Evolutionary conservation across 495 filamentous ascomycete genomes (phyloP), one percentile per base, ranked within the genome.

Genomic region (Viridothelium virens): DNA sequence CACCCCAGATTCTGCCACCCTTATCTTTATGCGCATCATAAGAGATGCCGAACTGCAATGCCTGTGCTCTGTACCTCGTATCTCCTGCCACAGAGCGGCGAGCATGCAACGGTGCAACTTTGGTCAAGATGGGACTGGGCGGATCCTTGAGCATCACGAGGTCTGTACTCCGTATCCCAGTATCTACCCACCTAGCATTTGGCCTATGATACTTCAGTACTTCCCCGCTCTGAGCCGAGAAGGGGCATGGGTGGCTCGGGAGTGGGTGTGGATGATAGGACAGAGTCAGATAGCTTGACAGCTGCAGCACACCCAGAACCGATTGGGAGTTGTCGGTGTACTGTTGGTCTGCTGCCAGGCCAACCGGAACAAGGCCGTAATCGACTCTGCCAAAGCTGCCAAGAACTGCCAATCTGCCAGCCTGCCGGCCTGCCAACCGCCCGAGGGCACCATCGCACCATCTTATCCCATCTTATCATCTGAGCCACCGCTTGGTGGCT

Each of bases 1-100:
- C 53, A 59, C 25, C 53, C n/a, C 53, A 59, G 53, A 4, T 33
- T 59, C 2, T 59, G 53, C 53, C 53, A 59, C 36, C 53, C 53
- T 59, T 59, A 59, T 59, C 53, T 59, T 31, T 59, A 18, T 34
- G 11, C 12, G 6, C 53, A 14, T 7, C 5, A n/a, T 10, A 53
- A 11, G 5, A 18, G 53, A 59, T 59, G 11, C 53, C 5, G 5
- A 34, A 3, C 7, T 18, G 31, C 33, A 36, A 18, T 59, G 36
- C 53, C 53, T 10, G 18, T 5, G 53, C 36, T 7, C 41, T 14
- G 6, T 7, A 7, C 41, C 41, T 44, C 7, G 41, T 44, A 44
- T 14, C 41, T 44, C 41, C 41, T 25, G 25, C 25, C 25, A 25
- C 25, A 25, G 25, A 25, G 25, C 25, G 25, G 25, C 25, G 25